Base-by-base conservation (phyloP, 768 basidiomycete genomes). In the Agaricus subrufescens region DNA sequence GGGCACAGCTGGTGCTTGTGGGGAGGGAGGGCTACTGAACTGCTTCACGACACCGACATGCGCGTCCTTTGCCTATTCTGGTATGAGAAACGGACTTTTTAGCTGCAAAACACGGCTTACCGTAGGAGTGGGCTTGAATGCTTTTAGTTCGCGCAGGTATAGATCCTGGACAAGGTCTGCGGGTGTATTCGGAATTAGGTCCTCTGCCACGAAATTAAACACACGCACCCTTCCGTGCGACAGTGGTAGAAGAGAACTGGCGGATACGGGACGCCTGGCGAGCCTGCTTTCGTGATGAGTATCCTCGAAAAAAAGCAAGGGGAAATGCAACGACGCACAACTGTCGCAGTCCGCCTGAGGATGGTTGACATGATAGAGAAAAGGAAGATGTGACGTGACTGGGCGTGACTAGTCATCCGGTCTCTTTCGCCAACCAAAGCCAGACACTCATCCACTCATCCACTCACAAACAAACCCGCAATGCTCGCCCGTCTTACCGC, bases 151-250 rank as follows among this genome's bases (percentile, higher is more conserved):
- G 66, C 80, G 85, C 63, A 98, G 64, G 74, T 98, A 98, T 54
- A 97, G 70, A 61, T 97, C 94, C 81, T 95, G 91, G 52, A 98
- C 80, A 67, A 95, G 78, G 78, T 97, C 95, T 97, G 68, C 73
- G 69, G 74, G 70, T 64, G 62, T 65, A 74, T 67, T 71, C 73
- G 75, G 73, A 66, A 71, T 72, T 63, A 66, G 62, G 58, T 30
- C 54, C 57, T 46, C 64, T 65, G 65, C 65, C 53, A 58, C 52
- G 61, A 60, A 60, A 54, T 50, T 10, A 54, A 42, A 23, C 6
- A 42, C 52, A 71, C 77, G 29, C 66, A 87, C 89, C 89, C 78
- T 82, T 86, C 67, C 84, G 86, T 55, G 78, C 66, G 61, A 75
- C 74, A 30, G 79, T 72, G 34, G 84, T 81, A 29, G 84, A 81